Evolutionary conservation across 163 green algal genomes (phyloP).

Genomic region (Chlorella variabilis): DNA sequence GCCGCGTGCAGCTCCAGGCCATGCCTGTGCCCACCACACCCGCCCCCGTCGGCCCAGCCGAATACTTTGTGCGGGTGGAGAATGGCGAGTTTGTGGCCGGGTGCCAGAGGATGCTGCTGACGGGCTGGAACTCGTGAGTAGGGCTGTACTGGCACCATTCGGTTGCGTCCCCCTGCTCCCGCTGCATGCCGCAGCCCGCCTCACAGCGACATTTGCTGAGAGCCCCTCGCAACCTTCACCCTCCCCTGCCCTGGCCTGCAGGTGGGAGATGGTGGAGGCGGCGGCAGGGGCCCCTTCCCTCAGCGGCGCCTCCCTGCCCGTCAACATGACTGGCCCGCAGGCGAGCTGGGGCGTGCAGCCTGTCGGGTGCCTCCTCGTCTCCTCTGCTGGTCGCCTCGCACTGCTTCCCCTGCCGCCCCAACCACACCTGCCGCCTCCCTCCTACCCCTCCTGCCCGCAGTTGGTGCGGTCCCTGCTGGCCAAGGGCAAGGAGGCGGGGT

Average conservation of each 20-base stretch:
- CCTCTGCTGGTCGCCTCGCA: neutral
- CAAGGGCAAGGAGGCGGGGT: constrained; percentile 38
- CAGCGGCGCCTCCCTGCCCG: constrained; percentile 56
- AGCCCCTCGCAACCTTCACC: neutral
- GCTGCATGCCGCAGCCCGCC: neutral
- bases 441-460: neutral
- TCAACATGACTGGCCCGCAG: constrained; percentile 43
- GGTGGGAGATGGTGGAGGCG: constrained; percentile 68
- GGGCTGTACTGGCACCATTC: neutral
- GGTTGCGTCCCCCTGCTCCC: too few relatives aligned
- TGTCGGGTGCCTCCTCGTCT: neutral
- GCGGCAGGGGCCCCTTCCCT: constrained; percentile 61
- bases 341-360: neutral
- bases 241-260: neutral
- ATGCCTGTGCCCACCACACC: too few relatives aligned
- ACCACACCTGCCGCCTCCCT: neutral
- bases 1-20: neutral
- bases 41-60: neutral
- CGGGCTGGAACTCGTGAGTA: constrained; percentile 44
- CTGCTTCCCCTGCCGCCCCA: too few relatives aligned
- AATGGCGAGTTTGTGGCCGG: constrained; percentile 44
- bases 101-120: constrained; percentile 43
- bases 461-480: constrained; percentile 55
- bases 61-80: constrained; percentile 52
- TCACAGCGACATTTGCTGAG: too few relatives aligned